Base-by-base conservation (phyloP, 1,284 basidiomycete species). In the Pseudomicrostroma phylloplanum region DNA sequence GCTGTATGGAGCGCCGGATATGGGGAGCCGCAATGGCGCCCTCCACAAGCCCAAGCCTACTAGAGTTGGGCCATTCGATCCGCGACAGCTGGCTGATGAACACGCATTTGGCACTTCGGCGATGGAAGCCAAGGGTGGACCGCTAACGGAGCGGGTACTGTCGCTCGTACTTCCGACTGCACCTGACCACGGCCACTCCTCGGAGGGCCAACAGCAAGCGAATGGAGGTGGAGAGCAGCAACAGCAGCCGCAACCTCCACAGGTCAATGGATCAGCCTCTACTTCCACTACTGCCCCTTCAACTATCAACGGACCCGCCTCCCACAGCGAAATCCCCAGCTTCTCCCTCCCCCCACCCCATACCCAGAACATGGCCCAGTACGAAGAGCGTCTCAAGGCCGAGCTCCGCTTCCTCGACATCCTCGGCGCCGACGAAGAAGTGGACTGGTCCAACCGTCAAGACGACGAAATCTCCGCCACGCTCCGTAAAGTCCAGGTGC, bases 381-480 rank as follows among this genome's bases (percentile, higher is more conserved):
- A 84, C 59, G 84, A 85, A 67, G 83, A 83, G 58, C 72, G 83
- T 40, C 80, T 85, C 69, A 82, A 80, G 72, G 79, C 81, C 62
- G 84, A 85, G 72, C 74, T 85, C 63, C 76, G 82, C 57, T 80
- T 80, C 49, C 73, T 85, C 26, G 84, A 84, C 60, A 70, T 85
- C 19, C 67, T 85, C 1, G 82, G 82, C 41, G 78, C 81, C 17
- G 82, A 84, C 9, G 69, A 71, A 54, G 82, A 82, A 68, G 51
- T 69, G 2, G 70, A 73, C 56, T 73, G 70, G 70, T 61, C 68
- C 9, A 56, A 63, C n/a, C 68, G 71, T 30, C 21, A 55, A 15
- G 93, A 96, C 74, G 93, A 97, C 79, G 92, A 93, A 57, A 90
- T 97, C 63, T 89, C 92, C 1, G 87, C 89, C 1, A 89, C 91